Conservation (phyloP, 495 filamentous ascomycete species). For the Penicillium pulvis region DNA sequence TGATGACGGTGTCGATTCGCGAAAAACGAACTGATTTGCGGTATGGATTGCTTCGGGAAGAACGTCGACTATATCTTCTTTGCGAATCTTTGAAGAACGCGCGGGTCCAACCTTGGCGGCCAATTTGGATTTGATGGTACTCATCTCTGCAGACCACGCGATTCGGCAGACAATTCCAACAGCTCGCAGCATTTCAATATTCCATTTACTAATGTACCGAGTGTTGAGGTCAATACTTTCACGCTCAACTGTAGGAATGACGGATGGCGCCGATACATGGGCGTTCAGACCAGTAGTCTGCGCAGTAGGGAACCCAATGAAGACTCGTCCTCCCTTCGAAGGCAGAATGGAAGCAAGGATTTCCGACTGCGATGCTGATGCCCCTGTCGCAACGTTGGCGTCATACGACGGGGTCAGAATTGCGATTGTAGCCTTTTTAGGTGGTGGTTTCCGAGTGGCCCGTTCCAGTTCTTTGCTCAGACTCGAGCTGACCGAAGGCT, state of each 20-base stretch:
- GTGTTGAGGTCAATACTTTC: constrained; percentile 97
- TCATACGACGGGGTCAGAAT: constrained; percentile 91
- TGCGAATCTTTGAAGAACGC: constrained; percentile 59
- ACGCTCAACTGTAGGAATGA: constrained; percentile 98
- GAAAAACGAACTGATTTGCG: constrained; percentile 74
- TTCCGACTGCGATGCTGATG: constrained; percentile 62
- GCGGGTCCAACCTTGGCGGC: constrained; percentile 31
- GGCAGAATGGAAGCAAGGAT: constrained; percentile 91
- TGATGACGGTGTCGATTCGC: constrained; percentile 83
- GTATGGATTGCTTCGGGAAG: constrained; percentile 77
- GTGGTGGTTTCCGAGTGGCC: constrained; percentile 95
- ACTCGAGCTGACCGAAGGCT: constrained; percentile 62
- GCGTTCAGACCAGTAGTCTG: constrained; percentile 94
- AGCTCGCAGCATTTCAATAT: constrained; percentile 88
- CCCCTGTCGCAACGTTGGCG: constrained; percentile 67
- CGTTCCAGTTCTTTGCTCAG: constrained; percentile 89
- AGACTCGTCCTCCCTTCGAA: constrained; percentile 82
- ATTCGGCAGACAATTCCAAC: constrained; percentile 89
- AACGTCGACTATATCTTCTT: constrained; percentile 62
- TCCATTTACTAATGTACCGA: constrained; percentile 91
- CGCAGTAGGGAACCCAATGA: constrained; percentile 96
- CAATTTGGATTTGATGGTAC: constrained; percentile 58
- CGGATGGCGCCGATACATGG: constrained; percentile 96
- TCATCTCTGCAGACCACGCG: constrained; percentile 84
- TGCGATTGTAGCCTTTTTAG: constrained; percentile 78